phyloP scores from a whole-genome alignment of 768 basidiomycete genomes.

The Cubamyces sp. region DNA sequence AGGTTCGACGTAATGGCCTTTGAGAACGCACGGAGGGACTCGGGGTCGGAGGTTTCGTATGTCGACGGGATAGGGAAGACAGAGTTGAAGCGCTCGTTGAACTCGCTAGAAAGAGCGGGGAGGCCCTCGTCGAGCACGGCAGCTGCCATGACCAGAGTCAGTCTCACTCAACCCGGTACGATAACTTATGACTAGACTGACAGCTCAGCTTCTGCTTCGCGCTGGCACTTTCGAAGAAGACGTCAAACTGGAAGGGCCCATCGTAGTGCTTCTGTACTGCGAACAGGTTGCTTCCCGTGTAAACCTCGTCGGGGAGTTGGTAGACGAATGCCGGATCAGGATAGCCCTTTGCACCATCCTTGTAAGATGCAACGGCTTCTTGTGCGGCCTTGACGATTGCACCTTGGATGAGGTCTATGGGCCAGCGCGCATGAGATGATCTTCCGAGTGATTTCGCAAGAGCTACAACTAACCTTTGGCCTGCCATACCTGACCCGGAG shows the following conservation, averaged over 20 bases:
- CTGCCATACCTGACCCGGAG: constrained; percentile 75
- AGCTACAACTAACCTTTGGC: constrained; percentile 65
- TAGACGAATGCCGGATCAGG: constrained; percentile 86
- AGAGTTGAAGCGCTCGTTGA: constrained; percentile 65
- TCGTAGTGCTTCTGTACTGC: constrained; percentile 88
- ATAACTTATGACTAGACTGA: constrained; percentile 38
- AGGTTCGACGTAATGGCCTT: constrained; percentile 90
- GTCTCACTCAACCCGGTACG: not conserved
- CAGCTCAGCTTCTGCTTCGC: constrained; percentile 65
- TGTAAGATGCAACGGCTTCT: constrained; percentile 57
- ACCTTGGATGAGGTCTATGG: not conserved
- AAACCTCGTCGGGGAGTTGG: constrained; percentile 74
- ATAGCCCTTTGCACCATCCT: constrained; percentile 45
- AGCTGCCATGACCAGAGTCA: constrained; percentile 46
- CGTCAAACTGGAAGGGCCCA: constrained; percentile 86
- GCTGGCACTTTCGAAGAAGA: constrained; percentile 83
- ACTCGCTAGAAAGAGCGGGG: constrained; percentile 61
- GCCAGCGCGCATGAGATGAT: not conserved
- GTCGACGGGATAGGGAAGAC: constrained; percentile 71
- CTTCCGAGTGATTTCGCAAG: not conserved
- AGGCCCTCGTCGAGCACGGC: constrained; percentile 70
- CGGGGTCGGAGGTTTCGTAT: constrained; percentile 49
- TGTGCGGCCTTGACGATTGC: constrained; percentile 58
- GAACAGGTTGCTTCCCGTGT: constrained; percentile 76
- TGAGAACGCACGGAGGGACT: constrained; percentile 71